Conservation (phyloP, 2,329 filamentous ascomycete genomes). For the Fusarium brevicatenulatum region DNA sequence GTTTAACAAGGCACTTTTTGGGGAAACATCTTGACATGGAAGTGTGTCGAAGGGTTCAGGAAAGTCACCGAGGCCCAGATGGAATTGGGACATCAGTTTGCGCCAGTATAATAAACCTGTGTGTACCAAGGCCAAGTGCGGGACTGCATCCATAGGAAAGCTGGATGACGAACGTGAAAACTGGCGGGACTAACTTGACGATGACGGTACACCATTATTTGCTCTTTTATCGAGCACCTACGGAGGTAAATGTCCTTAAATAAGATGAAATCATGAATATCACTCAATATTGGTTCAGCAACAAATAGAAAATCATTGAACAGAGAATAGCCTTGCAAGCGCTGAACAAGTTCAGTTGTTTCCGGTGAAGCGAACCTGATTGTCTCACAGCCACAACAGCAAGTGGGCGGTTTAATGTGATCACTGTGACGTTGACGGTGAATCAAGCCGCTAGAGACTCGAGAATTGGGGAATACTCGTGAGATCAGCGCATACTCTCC, state of each 20-base stretch:
- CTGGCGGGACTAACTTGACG: neutral
- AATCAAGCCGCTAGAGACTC: constrained; percentile 33
- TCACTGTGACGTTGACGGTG: constrained; percentile 41
- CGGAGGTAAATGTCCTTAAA: neutral
- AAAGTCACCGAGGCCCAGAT: neutral
- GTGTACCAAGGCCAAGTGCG: neutral
- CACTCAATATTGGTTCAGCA: neutral
- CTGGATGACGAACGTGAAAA: neutral
- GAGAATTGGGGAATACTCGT: constrained; percentile 15
- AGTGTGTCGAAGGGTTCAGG: neutral
- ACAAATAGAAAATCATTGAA: neutral
- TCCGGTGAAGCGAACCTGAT: constrained; percentile 29
- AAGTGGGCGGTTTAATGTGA: constrained; percentile 33
- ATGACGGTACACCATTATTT: neutral
- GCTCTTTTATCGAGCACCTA: neutral
- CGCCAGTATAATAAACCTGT: neutral
- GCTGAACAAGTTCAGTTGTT: constrained; percentile 9
- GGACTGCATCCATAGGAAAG: neutral
- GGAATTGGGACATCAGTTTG: neutral
- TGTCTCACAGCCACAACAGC: constrained; percentile 39
- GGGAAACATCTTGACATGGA: neutral
- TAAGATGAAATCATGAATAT: neutral
- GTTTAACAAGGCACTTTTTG: neutral
- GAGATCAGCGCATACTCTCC: constrained; percentile 27
- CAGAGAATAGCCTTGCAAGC: neutral